Conservation (phyloP, 169 alveolate species). For the Cryptosporidium viatorum region DNA sequence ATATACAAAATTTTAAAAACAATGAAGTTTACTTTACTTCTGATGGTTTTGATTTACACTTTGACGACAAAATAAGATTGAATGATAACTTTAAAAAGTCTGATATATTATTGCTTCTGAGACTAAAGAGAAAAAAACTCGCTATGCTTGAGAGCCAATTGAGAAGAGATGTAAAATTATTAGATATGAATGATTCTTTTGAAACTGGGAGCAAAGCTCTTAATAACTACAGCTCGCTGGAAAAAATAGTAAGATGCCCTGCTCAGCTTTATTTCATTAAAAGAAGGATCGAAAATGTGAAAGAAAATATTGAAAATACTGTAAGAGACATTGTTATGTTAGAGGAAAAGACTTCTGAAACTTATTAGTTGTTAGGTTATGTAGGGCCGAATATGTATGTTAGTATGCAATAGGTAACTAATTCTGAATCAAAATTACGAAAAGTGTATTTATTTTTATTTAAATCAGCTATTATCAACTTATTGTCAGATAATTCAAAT, state of each 20-base stretch:
- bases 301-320: constrained; percentile 65
- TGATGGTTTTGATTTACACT: neutral
- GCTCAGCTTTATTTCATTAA: constrained; percentile 61
- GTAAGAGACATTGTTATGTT: constrained; percentile 53
- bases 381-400: constrained; percentile 65
- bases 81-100: constrained; percentile 32
- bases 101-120: constrained; percentile 30
- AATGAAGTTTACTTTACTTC: constrained; percentile 37
- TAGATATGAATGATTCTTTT: neutral
- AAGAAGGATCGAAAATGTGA: constrained; percentile 47
- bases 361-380: constrained; percentile 12
- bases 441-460: constrained; percentile 43
- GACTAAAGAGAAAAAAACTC: constrained; percentile 45
- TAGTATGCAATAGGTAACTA: constrained; percentile 59
- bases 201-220: neutral
- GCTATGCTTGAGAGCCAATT: constrained; percentile 29
- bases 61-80: neutral
- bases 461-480: constrained; percentile 27
- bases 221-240: neutral
- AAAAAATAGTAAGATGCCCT: constrained; percentile 13
- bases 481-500: constrained; percentile 43
- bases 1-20: neutral
- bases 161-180: constrained; percentile 15
- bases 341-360: constrained; percentile 54
- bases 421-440: neutral